Evolutionary conservation across 352 stramenopile species (phyloP).

Genomic region (Pythium guiyangense): DNA sequence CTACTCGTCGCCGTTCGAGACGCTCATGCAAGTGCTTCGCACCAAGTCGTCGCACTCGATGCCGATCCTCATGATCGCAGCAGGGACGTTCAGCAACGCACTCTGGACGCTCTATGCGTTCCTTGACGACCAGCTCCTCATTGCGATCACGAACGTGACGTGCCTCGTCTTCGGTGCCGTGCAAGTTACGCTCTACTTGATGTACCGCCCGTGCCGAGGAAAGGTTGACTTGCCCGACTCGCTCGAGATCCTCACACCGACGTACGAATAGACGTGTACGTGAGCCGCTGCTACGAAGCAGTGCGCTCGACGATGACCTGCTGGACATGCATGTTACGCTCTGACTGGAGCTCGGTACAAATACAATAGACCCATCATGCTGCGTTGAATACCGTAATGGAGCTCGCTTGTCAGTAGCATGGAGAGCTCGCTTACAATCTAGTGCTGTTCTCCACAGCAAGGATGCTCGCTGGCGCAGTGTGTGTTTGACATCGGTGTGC

Average conservation of each 20-base stretch:
- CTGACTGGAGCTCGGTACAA: too few species aligned
- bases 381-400: too few species aligned
- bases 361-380: too few species aligned
- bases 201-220: conserved; percentile 22
- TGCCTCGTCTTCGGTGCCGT: conserved; percentile 30
- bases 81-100: conserved; percentile 44
- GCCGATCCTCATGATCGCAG: conserved; percentile 41
- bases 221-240: conserved; percentile 3
- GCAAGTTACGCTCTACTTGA: conserved; percentile 49
- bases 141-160: conserved; percentile 42
- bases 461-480: too few species aligned
- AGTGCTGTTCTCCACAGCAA: too few species aligned
- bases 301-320: too few species aligned
- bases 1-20: conserved; percentile 55
- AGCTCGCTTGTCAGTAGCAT: too few species aligned
- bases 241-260: conserved; percentile 2
- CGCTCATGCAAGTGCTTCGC: conserved; percentile 38
- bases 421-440: too few species aligned
- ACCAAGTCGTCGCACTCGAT: conserved; percentile 53
- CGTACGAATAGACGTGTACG: not conserved
- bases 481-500: too few species aligned
- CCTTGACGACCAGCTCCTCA: conserved; percentile 35
- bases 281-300: not conserved
- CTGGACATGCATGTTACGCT: too few species aligned
- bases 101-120: conserved; percentile 51